Percentiles rank a stretch among this genome's conserved stretches.
Evolutionary conservation across 345 rosid genomes (phyloP).

Genomic region (Firmiana major): DNA sequence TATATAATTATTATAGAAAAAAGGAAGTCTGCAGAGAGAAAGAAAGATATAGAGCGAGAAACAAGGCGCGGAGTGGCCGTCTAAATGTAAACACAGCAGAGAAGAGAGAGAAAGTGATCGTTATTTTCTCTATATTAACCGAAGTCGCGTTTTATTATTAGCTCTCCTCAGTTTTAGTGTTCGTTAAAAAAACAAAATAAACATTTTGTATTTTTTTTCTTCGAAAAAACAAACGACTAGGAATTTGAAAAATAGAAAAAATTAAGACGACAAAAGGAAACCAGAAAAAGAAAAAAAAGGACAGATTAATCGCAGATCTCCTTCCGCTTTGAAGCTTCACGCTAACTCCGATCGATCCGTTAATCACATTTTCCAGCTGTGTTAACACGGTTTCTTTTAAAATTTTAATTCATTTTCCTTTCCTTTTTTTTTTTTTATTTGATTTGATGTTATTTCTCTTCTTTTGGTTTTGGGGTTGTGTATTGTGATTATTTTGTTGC

Average conservation of each 20-base stretch:
- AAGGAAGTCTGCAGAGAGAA: neutral
- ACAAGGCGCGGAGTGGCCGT: constrained; percentile 83
- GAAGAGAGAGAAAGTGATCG: constrained; percentile 11
- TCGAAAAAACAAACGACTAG: constrained; percentile 6
- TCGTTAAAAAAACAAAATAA: neutral
- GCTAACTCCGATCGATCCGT: constrained; percentile 15
- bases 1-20: too few species aligned
- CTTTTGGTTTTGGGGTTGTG: neutral
- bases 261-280: constrained; percentile 1
- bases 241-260: constrained; percentile 21
- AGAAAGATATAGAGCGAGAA: constrained; percentile 55
- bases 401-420: neutral
- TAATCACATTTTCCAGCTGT: constrained; percentile 28
- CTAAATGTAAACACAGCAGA: constrained; percentile 29
- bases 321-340: constrained; percentile 13
- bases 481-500: constrained; percentile 8
- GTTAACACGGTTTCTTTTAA: neutral
- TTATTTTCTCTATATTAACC: constrained; percentile 17
- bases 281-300: neutral
- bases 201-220: neutral
- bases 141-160: constrained; percentile 23
- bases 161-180: constrained; percentile 38
- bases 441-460: neutral
- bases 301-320: constrained; percentile 28
- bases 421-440: neutral